Conservation (phyloP, 441 rosid genomes). For the Adansonia rubrostipa region DNA sequence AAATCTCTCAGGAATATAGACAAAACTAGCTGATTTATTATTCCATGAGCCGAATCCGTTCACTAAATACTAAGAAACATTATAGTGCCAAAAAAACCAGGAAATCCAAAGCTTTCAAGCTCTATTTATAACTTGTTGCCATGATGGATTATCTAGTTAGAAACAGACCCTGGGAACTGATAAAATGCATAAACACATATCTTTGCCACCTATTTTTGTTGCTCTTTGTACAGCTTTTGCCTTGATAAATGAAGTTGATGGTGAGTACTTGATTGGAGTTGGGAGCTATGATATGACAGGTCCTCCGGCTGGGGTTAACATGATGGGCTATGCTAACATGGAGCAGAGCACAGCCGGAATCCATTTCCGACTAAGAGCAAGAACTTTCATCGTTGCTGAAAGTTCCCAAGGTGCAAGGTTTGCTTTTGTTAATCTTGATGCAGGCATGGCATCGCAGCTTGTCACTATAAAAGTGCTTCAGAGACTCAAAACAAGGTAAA, state of each 20-base stretch:
- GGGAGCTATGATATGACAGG: conserved; percentile 68
- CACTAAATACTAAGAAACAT: conserved; percentile 30
- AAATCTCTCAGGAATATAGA: not conserved
- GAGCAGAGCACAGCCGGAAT: conserved; percentile 56
- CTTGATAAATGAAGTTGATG: conserved; percentile 18
- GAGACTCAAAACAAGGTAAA: conserved; percentile 54
- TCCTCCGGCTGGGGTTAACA: conserved; percentile 61
- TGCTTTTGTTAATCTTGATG: conserved; percentile 68
- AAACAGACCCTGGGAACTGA: not conserved
- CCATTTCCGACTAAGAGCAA: conserved; percentile 65
- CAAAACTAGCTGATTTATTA: not conserved
- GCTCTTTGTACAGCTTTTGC: conserved; percentile 16
- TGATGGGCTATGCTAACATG: conserved; percentile 70
- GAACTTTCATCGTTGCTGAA: conserved; percentile 61
- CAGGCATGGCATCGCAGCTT: conserved; percentile 72
- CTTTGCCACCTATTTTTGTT: conserved; percentile 10
- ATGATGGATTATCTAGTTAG: not conserved
- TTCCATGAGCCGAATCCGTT: not conserved
- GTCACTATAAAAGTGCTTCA: conserved; percentile 51
- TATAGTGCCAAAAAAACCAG: not conserved
- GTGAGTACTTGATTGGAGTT: conserved; percentile 52
- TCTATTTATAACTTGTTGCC: conserved; percentile 18
- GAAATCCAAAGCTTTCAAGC: not conserved
- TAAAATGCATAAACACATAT: not conserved
- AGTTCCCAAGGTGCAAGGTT: conserved; percentile 46